A percentile compares a stretch with the other conserved stretches of the same genome.
phyloP scores from a whole-genome alignment of 768 basidiomycete species.

The Amanita inopinata region DNA sequence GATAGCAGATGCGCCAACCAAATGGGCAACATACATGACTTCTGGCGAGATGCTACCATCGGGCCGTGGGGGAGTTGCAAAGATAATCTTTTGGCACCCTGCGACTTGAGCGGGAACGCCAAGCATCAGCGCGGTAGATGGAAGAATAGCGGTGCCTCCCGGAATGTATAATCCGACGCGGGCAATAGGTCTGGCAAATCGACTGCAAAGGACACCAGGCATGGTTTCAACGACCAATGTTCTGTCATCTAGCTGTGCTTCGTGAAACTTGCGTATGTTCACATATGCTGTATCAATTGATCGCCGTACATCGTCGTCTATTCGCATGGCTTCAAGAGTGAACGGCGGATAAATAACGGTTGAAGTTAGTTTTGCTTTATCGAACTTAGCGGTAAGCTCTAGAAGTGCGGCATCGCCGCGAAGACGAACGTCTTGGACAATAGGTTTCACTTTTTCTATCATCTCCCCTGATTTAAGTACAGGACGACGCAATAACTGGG shows the following conservation, averaged over 20 bases:
- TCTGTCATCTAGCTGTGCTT: constrained; percentile 67
- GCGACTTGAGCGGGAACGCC: constrained; percentile 98
- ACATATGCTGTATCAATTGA: constrained; percentile 88
- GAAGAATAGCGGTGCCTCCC: constrained; percentile 92
- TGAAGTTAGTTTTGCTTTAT: constrained; percentile 63
- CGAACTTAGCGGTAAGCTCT: constrained; percentile 88
- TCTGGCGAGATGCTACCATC: constrained; percentile 95
- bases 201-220: constrained; percentile 94
- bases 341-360: constrained; percentile 78
- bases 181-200: constrained; percentile 91
- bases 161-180: constrained; percentile 96
- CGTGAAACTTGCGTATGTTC: constrained; percentile 89
- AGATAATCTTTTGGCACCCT: constrained; percentile 82
- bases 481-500: constrained; percentile 72
- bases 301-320: constrained; percentile 54
- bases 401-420: constrained; percentile 83
- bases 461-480: constrained; percentile 83
- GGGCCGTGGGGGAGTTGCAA: constrained; percentile 91
- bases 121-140: constrained; percentile 96
- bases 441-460: constrained; percentile 90
- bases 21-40: constrained; percentile 91
- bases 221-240: constrained; percentile 86
- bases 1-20: constrained; percentile 85
- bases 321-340: constrained; percentile 46
- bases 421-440: constrained; percentile 77